Conservation (phyloP, 2,329 filamentous ascomycete genomes). For the Hypocreales sp. region DNA sequence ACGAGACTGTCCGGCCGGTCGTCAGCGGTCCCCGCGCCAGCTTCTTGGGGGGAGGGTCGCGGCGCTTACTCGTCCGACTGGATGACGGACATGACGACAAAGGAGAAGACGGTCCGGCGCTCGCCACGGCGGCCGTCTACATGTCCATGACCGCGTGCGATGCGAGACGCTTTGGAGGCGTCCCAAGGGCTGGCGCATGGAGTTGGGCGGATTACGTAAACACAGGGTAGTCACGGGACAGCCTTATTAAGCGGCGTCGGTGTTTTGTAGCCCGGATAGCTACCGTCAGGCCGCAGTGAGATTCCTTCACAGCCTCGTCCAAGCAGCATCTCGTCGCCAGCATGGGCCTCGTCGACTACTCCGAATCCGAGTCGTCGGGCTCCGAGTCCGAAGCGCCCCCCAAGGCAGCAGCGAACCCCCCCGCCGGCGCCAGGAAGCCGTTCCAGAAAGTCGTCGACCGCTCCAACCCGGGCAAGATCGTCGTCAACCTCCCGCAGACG, state of each 20-base stretch:
- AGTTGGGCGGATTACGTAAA: no score
- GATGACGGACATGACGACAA: conserved; percentile 19
- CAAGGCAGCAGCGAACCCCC: conserved; percentile 12
- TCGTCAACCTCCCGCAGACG: conserved; percentile 54
- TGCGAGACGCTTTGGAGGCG: no score
- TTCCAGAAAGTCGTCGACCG: conserved; percentile 73
- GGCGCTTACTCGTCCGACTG: conserved; percentile 21
- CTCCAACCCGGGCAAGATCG: conserved; percentile 69
- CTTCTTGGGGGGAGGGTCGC: no score
- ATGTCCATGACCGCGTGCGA: conserved; percentile 6
- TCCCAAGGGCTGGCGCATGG: no score
- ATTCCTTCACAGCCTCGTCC: no score
- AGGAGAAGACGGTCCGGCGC: neutral
- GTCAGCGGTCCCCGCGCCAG: conserved; percentile 6
- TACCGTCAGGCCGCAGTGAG: no score
- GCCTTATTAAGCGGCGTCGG: no score
- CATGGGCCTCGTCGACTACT: conserved; percentile 69
- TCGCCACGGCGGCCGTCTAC: conserved; percentile 4
- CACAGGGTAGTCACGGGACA: no score
- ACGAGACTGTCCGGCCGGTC: conserved; percentile 42
- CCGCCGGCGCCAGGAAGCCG: conserved; percentile 32
- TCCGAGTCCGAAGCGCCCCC: conserved; percentile 28
- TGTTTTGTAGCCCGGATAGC: no score
- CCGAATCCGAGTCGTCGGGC: conserved; percentile 70
- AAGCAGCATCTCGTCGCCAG: conserved; percentile 6